A percentile compares a stretch with the other conserved stretches of the same genome.
Evolutionary conservation across 495 filamentous ascomycete genomes (phyloP).

Genomic region (Durotheca rogersii): DNA sequence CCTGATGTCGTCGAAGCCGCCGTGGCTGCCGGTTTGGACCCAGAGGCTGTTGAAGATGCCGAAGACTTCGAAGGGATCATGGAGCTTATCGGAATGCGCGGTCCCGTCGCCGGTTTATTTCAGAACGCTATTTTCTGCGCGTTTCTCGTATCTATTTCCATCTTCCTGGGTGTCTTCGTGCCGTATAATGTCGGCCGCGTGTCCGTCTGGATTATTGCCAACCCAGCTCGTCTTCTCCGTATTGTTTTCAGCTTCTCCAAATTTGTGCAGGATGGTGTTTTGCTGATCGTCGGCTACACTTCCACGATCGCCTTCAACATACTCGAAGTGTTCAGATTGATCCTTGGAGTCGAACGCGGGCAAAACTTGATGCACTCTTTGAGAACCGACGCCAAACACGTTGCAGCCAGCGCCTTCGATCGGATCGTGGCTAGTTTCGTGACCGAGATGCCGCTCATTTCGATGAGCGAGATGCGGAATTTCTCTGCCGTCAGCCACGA

Average conservation of each 20-base stretch:
- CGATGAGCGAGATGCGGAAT: conserved; percentile 45
- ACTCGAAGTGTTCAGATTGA: conserved; percentile 22
- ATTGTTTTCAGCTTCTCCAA: conserved; percentile 70
- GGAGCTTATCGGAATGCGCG: conserved; percentile 95
- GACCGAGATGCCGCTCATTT: conserved; percentile 42
- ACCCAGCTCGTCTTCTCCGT: conserved; percentile 72
- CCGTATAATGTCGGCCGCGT: conserved; percentile 90
- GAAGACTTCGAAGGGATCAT: conserved; percentile 98
- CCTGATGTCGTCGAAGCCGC: conserved; percentile 44
- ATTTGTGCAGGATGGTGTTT: conserved; percentile 54
- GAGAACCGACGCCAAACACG: conserved; percentile 20
- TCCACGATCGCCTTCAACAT: conserved; percentile 32
- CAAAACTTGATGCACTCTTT: conserved; percentile 20
- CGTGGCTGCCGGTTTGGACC: conserved; percentile 45
- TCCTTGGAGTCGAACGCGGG: conserved; percentile 17
- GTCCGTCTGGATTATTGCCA: conserved; percentile 73
- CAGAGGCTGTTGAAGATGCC: conserved; percentile 68
- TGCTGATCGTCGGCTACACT: conserved; percentile 42
- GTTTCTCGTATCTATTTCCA: conserved; percentile 81
- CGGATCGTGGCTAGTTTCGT: conserved; percentile 43
- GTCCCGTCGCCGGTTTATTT: conserved; percentile 81
- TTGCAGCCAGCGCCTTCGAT: conserved; percentile 33
- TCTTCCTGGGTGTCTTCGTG: conserved; percentile 80
- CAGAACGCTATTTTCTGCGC: conserved; percentile 95
- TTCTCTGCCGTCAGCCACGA: conserved; percentile 53